phyloP scores from a whole-genome alignment of 2,329 filamentous ascomycete genomes.

The Aspergillus ochraceoroseus region DNA sequence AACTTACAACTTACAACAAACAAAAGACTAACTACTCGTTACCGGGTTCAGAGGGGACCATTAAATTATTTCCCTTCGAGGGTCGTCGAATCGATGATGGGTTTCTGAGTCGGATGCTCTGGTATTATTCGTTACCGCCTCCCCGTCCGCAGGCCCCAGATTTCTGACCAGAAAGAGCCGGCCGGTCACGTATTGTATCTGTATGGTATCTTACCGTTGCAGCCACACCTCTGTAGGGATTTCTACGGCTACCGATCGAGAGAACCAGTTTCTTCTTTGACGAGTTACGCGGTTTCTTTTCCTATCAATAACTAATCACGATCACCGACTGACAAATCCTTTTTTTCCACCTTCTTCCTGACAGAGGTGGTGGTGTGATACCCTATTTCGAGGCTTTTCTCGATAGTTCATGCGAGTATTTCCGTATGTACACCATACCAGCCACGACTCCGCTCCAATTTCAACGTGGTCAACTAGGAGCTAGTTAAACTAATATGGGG shows the following conservation, averaged over 20 bases:
- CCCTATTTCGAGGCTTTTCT: neutral
- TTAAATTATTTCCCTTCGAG: no score
- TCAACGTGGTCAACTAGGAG: no score
- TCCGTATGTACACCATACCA: neutral
- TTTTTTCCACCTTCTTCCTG: neutral
- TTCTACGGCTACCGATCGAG: constrained; percentile 1
- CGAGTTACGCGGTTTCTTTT: neutral
- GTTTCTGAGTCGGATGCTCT: neutral
- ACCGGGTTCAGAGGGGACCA: no score
- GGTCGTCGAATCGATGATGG: constrained; percentile 7
- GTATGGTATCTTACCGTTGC: constrained; percentile 17
- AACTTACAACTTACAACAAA: no score
- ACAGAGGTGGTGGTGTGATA: neutral
- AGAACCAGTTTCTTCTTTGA: neutral
- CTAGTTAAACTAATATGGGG: no score
- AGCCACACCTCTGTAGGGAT: constrained; percentile 13
- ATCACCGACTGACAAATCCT: neutral
- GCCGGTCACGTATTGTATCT: constrained; percentile 7
- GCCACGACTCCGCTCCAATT: constrained; percentile 1
- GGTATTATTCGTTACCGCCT: constrained; percentile 3
- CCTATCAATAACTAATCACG: neutral
- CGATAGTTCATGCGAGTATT: neutral
- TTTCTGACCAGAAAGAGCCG: neutral
- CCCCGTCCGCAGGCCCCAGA: constrained; percentile 11
- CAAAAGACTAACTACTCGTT: no score